Conservation (phyloP, 345 rosid species). For the Dipteronia dyeriana region DNA sequence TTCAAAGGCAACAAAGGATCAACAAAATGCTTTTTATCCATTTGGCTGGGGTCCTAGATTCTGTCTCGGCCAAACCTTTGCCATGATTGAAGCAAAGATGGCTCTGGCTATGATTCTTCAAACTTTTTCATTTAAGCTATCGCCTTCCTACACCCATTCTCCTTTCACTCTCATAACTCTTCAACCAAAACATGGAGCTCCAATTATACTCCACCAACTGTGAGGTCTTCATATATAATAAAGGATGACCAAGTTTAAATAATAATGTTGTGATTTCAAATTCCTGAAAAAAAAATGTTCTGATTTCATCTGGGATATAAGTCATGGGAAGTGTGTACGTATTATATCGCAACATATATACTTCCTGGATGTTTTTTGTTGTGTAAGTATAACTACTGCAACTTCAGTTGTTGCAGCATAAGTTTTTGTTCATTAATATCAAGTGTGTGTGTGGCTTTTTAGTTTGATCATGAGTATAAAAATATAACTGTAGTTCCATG, state of each 20-base stretch:
- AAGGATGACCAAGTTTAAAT: background rate
- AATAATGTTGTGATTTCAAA: background rate
- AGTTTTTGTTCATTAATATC: too few relatives aligned
- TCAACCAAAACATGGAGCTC: conserved; percentile 31
- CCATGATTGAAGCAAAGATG: conserved; percentile 33
- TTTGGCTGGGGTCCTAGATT: conserved; percentile 33
- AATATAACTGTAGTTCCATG: too few relatives aligned
- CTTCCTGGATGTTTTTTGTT: too few relatives aligned
- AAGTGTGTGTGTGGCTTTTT: too few relatives aligned
- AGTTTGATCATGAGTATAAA: too few relatives aligned
- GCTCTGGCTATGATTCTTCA: conserved; percentile 30
- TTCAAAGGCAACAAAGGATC: conserved; percentile 31
- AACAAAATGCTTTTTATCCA: conserved; percentile 22
- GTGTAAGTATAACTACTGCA: too few relatives aligned
- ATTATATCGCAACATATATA: too few relatives aligned
- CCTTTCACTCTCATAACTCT: conserved; percentile 20
- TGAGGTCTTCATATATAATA: conserved; percentile 13
- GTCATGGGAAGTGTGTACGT: too few relatives aligned
- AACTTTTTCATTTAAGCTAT: conserved; percentile 22
- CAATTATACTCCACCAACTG: conserved; percentile 15
- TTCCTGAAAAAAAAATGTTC: too few relatives aligned
- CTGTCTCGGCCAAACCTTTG: conserved; percentile 36
- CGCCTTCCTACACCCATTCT: conserved; percentile 30
- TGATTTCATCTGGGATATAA: too few relatives aligned
- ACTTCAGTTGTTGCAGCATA: too few relatives aligned